Percentiles rank a stretch among this genome's conserved stretches.
Evolutionary conservation across 1,284 basidiomycete genomes (phyloP).

Genomic region (Limonomyces culmigenus): DNA sequence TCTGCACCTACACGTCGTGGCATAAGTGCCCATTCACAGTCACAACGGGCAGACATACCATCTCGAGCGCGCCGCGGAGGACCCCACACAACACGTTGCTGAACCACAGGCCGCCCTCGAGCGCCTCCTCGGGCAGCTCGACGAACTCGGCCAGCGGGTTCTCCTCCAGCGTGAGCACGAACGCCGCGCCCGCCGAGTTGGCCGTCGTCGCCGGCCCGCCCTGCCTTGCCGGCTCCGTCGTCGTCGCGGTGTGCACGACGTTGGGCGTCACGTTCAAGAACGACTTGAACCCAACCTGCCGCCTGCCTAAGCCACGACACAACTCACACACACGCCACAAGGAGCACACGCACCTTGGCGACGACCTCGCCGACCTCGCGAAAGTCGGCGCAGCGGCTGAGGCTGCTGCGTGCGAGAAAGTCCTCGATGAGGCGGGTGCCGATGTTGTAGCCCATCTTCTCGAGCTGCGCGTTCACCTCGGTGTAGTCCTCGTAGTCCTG

Average conservation of each 20-base stretch:
- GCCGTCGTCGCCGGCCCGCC: slow-evolving; percentile 20
- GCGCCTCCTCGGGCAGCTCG: slow-evolving; percentile 85
- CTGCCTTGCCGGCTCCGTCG: slow-evolving; percentile 26
- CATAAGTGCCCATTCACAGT: slow-evolving; percentile 1
- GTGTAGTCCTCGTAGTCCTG: slow-evolving; percentile 98
- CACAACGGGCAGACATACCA: slow-evolving; percentile 42
- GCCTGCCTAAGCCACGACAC: slow-evolving; percentile 1
- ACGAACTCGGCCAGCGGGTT: slow-evolving; percentile 97
- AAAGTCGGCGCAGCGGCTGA: slow-evolving; percentile 83
- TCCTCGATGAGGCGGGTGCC: slow-evolving; percentile 95
- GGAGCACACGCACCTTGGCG: slow-evolving; percentile 46
- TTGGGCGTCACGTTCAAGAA: slow-evolving; percentile 89
- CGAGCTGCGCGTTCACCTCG: slow-evolving; percentile 75
- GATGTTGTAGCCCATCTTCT: slow-evolving; percentile 97
- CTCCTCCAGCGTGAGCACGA: slow-evolving; percentile 82
- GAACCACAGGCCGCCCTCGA: slow-evolving; percentile 91
- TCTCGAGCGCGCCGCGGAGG: slow-evolving; percentile 84
- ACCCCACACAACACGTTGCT: slow-evolving; percentile 94
- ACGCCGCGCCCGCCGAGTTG: slow-evolving; percentile 32
- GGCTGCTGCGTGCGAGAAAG: slow-evolving; percentile 80
- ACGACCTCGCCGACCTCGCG: slow-evolving; percentile 88
- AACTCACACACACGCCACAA: background rate
- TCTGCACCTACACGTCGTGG: slow-evolving; percentile 60
- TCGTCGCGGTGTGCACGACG: slow-evolving; percentile 50
- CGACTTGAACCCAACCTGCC: slow-evolving; percentile 93